phyloP scores from a whole-genome alignment of 2,329 filamentous ascomycete species.

The Trichoderma arundinaceum region DNA sequence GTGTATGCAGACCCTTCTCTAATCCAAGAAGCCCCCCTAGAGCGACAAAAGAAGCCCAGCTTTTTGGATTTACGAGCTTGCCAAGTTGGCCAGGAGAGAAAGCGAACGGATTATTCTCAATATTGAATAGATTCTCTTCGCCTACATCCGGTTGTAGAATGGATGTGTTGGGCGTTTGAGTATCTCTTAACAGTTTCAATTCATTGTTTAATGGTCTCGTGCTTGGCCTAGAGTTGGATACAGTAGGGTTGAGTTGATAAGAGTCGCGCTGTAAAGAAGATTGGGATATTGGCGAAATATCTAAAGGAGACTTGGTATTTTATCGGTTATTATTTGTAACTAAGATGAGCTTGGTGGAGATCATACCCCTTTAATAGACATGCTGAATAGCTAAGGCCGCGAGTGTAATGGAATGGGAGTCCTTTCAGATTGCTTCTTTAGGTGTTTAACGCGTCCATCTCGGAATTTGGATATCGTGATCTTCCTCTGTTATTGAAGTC shows the following conservation, averaged over 20 bases:
- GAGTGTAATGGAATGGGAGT: too few relatives aligned
- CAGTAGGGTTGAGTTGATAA: neutral
- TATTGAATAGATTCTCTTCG: conserved; percentile 14
- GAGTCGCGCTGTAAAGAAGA: too few relatives aligned
- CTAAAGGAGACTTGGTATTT: too few relatives aligned
- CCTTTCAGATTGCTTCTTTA: too few relatives aligned
- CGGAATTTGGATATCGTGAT: too few relatives aligned
- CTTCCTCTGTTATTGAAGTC: too few relatives aligned
- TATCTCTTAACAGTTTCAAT: neutral
- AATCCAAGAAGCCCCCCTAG: conserved; percentile 74
- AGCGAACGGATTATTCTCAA: conserved; percentile 20
- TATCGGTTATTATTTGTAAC: too few relatives aligned
- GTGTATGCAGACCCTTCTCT: conserved; percentile 73
- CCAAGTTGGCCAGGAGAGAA: conserved; percentile 60
- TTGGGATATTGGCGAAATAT: too few relatives aligned
- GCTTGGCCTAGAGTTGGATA: neutral
- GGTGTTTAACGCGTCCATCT: too few relatives aligned
- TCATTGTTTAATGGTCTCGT: neutral
- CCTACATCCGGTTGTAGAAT: conserved; percentile 3
- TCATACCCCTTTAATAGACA: too few relatives aligned
- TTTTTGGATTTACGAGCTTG: conserved; percentile 83
- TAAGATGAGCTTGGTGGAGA: too few relatives aligned
- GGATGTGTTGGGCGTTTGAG: neutral
- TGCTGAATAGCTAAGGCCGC: too few relatives aligned
- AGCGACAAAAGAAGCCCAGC: conserved; percentile 73